A percentile compares a stretch with the other conserved stretches of the same genome.
phyloP scores from a whole-genome alignment of 2,329 filamentous ascomycete genomes.

The Calycina marina region DNA sequence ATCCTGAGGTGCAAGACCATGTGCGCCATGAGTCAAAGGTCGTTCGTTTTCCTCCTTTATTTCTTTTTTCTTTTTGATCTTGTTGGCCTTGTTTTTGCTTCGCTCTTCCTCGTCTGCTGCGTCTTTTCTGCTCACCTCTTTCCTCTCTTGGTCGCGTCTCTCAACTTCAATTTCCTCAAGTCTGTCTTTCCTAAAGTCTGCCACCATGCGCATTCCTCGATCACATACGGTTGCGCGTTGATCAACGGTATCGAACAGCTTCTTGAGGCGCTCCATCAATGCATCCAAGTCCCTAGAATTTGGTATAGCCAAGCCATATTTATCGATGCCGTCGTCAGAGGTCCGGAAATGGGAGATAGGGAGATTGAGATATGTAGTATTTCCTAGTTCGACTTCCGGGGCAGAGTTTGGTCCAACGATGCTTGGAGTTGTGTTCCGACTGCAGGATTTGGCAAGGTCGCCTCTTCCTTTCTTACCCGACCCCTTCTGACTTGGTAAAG shows the following conservation, averaged over 20 bases:
- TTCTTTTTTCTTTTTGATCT: conserved; percentile 70
- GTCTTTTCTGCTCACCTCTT: conserved; percentile 25
- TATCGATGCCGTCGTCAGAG: conserved; percentile 58
- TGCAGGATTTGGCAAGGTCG: conserved; percentile 48
- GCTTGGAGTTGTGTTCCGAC: conserved; percentile 65
- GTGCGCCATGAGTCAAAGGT: conserved; percentile 45
- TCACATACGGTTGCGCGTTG: conserved; percentile 54
- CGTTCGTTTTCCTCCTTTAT: conserved; percentile 38
- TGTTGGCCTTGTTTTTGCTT: conserved; percentile 36
- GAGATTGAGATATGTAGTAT: conserved; percentile 54
- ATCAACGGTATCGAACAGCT: conserved; percentile 51
- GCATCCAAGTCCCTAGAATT: conserved; percentile 49
- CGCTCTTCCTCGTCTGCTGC: conserved; percentile 33
- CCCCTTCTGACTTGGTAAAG: conserved; percentile 42
- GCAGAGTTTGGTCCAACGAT: conserved; percentile 23
- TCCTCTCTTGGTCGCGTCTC: conserved; percentile 31
- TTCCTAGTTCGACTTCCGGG: conserved; percentile 33
- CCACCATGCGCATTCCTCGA: conserved; percentile 56
- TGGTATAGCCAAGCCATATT: conserved; percentile 41
- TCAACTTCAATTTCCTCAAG: conserved; percentile 35
- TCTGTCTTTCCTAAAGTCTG: conserved; percentile 47
- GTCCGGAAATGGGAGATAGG: conserved; percentile 42
- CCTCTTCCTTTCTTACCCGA: conserved; percentile 48
- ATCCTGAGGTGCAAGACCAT: conserved; percentile 49
- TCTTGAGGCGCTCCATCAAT: conserved; percentile 48